These are phyloP conservation scores for baker's yeast (Saccharomyces cerevisiae) DNA, from an alignment of 805 yeast genomes.

Conservation along the genomic window DNA sequence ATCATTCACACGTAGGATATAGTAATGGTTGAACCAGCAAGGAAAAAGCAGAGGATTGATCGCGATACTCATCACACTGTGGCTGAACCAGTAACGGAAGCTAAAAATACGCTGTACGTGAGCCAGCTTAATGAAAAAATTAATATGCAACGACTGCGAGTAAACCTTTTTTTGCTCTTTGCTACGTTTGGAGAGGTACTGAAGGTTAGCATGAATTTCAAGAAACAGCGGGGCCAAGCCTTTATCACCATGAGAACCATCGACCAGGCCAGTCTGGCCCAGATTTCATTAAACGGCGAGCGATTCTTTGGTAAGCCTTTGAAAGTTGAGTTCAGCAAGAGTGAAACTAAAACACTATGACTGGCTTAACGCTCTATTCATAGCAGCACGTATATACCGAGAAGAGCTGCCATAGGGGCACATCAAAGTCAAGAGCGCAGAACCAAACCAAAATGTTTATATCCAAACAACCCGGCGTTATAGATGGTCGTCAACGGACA, in stretches of 20 bases:
- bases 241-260: conserved; percentile 45
- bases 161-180: conserved; percentile 50
- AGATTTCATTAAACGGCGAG: conserved; percentile 39
- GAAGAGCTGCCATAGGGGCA: neutral
- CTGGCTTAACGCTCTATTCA: neutral
- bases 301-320: conserved; percentile 47
- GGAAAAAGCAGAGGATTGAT: conserved; percentile 9
- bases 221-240: conserved; percentile 56
- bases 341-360: conserved; percentile 10
- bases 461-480: too few relatives aligned
- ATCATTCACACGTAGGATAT: neutral
- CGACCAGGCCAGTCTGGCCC: conserved; percentile 45
- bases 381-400: neutral
- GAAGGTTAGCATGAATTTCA: conserved; percentile 38
- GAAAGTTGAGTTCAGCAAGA: conserved; percentile 36
- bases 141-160: conserved; percentile 33
- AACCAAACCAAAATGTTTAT: too few relatives aligned
- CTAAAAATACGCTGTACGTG: conserved; percentile 46
- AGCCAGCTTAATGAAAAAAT: conserved; percentile 54
- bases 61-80: neutral
- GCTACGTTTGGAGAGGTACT: conserved; percentile 60
- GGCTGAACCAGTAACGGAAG: conserved; percentile 5
- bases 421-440: neutral
- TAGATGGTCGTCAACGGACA: too few relatives aligned
- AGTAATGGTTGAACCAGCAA: conserved; percentile 8